These are phyloP conservation scores for Vitis riparia DNA, from an alignment of 164 flowering plant genomes.

Conservation along the genomic window DNA sequence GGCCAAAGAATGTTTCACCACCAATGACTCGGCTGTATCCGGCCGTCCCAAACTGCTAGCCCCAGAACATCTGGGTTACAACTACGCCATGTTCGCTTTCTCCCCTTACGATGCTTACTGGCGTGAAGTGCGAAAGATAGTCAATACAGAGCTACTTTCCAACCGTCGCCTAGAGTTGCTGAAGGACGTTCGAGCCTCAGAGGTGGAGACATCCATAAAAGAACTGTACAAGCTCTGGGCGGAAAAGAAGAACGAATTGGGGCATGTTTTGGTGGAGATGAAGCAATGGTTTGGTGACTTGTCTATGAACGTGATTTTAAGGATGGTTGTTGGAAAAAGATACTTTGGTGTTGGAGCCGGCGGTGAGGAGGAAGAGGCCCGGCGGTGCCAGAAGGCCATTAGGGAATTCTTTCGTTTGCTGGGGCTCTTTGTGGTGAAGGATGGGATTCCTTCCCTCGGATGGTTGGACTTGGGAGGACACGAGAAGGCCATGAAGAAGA, in stretches of 20 bases:
- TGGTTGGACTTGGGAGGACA: conserved; percentile 39
- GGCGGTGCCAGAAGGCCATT: conserved; percentile 17
- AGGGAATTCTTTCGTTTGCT: conserved; percentile 13
- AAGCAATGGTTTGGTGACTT: conserved; percentile 27
- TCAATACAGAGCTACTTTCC: conserved; percentile 18
- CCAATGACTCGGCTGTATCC: conserved; percentile 5
- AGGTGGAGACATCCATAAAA: conserved; percentile 9
- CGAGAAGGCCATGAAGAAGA: conserved; percentile 31
- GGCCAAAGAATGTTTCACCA: conserved; percentile 14
- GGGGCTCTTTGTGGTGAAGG: conserved; percentile 24
- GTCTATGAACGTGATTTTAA: conserved; percentile 24
- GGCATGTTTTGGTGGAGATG: conserved; percentile 16
- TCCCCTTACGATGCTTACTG: conserved; percentile 14
- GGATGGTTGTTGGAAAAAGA: conserved; percentile 32
- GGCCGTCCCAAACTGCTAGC: conserved; percentile 2
- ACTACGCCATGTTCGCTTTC: conserved; percentile 11
- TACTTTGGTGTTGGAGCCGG: conserved; percentile 5
- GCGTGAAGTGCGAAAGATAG: conserved; percentile 16
- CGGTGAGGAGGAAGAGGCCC: conserved; percentile 15
- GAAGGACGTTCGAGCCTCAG: conserved; percentile 7
- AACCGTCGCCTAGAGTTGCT: conserved; percentile 11
- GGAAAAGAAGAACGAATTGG: background rate
- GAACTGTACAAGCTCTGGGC: conserved; percentile 14
- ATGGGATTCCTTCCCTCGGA: conserved; percentile 30
- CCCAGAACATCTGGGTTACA: background rate